Conservation (phyloP, 192 early-diverging fungal species). For the Entomortierella lignicola region DNA sequence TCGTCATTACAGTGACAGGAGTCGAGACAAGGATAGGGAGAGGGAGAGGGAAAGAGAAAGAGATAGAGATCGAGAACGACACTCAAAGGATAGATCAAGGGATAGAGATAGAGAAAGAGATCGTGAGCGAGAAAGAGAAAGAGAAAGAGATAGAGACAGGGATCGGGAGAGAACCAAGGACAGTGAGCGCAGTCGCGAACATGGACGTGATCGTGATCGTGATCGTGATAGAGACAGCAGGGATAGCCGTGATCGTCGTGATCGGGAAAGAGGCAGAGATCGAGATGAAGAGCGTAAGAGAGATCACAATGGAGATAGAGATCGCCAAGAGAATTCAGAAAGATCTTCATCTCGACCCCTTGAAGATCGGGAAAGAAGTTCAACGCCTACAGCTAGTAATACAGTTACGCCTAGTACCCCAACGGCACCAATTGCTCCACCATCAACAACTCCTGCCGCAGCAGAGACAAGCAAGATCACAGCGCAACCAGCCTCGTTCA, state of each 20-base stretch:
- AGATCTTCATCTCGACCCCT: constrained; percentile 18
- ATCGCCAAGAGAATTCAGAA: constrained; percentile 8
- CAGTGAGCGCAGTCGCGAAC: constrained; percentile 38
- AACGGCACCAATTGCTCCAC: background rate
- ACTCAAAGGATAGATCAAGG: constrained; percentile 25
- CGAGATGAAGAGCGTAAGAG: constrained; percentile 12
- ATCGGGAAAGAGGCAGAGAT: constrained; percentile 24
- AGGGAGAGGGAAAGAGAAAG: constrained; percentile 6
- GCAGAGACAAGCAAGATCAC: background rate
- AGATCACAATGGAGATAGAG: constrained; percentile 15
- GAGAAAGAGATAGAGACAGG: constrained; percentile 13
- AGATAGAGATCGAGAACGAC: constrained; percentile 36
- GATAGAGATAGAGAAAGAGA: constrained; percentile 42
- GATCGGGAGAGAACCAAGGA: constrained; percentile 46
- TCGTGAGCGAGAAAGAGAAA: constrained; percentile 15
- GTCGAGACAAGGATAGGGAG: constrained; percentile 4
- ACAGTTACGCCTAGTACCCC: background rate
- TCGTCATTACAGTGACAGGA: constrained; percentile 29
- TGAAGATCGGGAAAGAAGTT: constrained; percentile 26
- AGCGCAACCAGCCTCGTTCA: background rate
- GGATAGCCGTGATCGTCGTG: constrained; percentile 32
- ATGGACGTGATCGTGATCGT: constrained; percentile 54
- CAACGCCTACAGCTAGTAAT: constrained; percentile 10
- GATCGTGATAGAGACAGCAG: constrained; percentile 42
- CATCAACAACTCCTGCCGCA: background rate